phyloP scores from a whole-genome alignment of 495 filamentous ascomycete genomes.

The Geopyxis carbonaria region DNA sequence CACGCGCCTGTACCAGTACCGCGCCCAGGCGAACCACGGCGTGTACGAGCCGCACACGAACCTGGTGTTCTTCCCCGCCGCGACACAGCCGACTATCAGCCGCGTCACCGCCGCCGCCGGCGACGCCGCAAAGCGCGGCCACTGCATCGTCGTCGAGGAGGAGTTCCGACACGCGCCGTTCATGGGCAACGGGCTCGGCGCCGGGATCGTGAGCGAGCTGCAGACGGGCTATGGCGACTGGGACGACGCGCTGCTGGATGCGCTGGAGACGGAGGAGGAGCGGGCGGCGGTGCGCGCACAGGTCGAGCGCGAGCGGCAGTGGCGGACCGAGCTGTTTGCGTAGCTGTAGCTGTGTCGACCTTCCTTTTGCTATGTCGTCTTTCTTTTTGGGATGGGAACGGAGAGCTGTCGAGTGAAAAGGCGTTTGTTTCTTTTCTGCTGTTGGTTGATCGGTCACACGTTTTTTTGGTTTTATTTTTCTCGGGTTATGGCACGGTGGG shows the following conservation, averaged over 20 bases:
- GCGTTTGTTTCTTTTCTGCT: too few relatives aligned
- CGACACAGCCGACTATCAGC: constrained; percentile 69
- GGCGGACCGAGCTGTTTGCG: neutral
- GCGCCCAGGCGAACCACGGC: constrained; percentile 42
- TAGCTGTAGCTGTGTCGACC: too few relatives aligned
- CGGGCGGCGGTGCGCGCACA: constrained; percentile 17
- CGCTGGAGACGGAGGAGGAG: constrained; percentile 20
- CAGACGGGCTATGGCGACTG: constrained; percentile 11
- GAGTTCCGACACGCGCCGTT: constrained; percentile 12
- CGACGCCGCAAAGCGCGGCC: constrained; percentile 11
- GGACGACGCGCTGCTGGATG: constrained; percentile 9
- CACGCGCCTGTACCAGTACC: constrained; percentile 41
- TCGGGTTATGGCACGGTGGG: too few relatives aligned
- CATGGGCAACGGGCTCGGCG: constrained; percentile 9
- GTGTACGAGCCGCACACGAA: constrained; percentile 92
- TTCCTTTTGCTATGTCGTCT: too few relatives aligned
- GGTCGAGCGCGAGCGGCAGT: constrained; percentile 13
- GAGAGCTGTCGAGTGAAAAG: too few relatives aligned
- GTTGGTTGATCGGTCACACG: too few relatives aligned
- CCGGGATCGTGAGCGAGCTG: constrained; percentile 12
- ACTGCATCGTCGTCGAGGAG: constrained; percentile 12
- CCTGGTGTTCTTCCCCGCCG: constrained; percentile 63
- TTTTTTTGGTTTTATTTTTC: too few relatives aligned
- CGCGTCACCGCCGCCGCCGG: constrained; percentile 65
- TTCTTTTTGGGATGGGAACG: too few relatives aligned